These are phyloP conservation scores for Sideroxylon spinosum DNA, from an alignment of 179 eudicot genomes.

Conservation along the genomic window DNA sequence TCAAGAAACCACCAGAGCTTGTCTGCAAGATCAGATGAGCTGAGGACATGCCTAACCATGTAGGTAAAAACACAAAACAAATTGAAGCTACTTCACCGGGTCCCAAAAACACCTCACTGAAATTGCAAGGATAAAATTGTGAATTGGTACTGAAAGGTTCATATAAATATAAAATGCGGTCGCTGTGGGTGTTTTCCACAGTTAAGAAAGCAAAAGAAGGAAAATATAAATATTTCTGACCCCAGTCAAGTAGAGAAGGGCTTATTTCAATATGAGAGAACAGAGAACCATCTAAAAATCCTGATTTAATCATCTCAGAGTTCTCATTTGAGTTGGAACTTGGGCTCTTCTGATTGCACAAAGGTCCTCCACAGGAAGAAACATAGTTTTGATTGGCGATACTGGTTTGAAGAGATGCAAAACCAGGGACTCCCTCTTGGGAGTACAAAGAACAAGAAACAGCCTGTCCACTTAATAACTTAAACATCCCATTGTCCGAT, in stretches of 20 bases:
- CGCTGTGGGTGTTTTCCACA: constrained; percentile 50
- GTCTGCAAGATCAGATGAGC: constrained; percentile 74
- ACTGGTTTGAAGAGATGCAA: constrained; percentile 21
- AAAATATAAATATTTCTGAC: constrained; percentile 49
- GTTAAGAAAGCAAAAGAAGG: constrained; percentile 56
- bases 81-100: constrained; percentile 74
- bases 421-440: constrained; percentile 30
- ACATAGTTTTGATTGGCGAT: constrained; percentile 22
- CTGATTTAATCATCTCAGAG: constrained; percentile 34
- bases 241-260: constrained; percentile 72
- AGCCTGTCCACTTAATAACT: constrained; percentile 34
- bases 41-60: constrained; percentile 60
- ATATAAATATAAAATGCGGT: constrained; percentile 37
- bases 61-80: constrained; percentile 68
- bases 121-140: constrained; percentile 78
- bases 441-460: constrained; percentile 52
- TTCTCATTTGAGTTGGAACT: constrained; percentile 26
- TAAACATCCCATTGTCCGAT: constrained; percentile 31
- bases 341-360: constrained; percentile 23
- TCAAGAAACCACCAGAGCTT: constrained; percentile 76
- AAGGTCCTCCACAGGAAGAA: constrained; percentile 38
- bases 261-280: constrained; percentile 47
- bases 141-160: constrained; percentile 71
- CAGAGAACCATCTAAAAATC: constrained; percentile 34
- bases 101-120: constrained; percentile 48